phyloP scores from a whole-genome alignment of 202 grass and related monocot species.

The Miscanthus sacchariflorus region DNA sequence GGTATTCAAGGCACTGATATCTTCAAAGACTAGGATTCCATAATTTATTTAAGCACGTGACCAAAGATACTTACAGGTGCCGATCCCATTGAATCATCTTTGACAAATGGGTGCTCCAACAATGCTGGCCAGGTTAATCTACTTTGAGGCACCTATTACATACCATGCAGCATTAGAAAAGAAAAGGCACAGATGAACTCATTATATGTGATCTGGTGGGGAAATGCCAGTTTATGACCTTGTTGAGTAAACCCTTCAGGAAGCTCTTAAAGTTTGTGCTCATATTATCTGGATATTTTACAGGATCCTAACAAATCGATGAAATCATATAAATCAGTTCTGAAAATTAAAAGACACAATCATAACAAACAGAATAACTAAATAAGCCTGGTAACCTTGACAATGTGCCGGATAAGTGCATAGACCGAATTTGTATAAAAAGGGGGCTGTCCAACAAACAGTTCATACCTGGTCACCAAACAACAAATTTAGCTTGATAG shows the following conservation, averaged over 20 bases:
- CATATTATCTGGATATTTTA: slow-evolving; percentile 99
- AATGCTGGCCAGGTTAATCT: slow-evolving; percentile 93
- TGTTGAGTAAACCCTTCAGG: slow-evolving; percentile 94
- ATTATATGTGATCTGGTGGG: slow-evolving; percentile 14
- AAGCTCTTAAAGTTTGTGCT: slow-evolving; percentile 94
- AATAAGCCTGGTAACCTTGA: slow-evolving; percentile 65
- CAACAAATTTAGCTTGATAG: slow-evolving; percentile 44
- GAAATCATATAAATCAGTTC: slow-evolving; percentile 38
- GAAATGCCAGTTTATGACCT: slow-evolving; percentile 55
- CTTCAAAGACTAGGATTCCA: background rate
- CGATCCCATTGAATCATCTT: slow-evolving; percentile 64
- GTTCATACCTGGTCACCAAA: slow-evolving; percentile 76
- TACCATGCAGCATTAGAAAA: slow-evolving; percentile 44
- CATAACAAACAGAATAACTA: slow-evolving; percentile 18
- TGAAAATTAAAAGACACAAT: slow-evolving; percentile 2
- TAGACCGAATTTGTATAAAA: slow-evolving; percentile 99
- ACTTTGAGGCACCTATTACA: slow-evolving; percentile 82
- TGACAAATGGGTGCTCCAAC: slow-evolving; percentile 95
- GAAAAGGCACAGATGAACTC: slow-evolving; percentile 34
- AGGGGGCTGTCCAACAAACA: slow-evolving; percentile 98
- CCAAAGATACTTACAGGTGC: slow-evolving; percentile 49
- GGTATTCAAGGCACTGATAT: slow-evolving; percentile 23
- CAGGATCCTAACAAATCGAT: slow-evolving; percentile 73
- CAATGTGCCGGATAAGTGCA: slow-evolving; percentile 94
- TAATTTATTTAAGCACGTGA: background rate